phyloP scores from a whole-genome alignment of 2,329 filamentous ascomycete species.

The Cordyceps tenuipes region DNA sequence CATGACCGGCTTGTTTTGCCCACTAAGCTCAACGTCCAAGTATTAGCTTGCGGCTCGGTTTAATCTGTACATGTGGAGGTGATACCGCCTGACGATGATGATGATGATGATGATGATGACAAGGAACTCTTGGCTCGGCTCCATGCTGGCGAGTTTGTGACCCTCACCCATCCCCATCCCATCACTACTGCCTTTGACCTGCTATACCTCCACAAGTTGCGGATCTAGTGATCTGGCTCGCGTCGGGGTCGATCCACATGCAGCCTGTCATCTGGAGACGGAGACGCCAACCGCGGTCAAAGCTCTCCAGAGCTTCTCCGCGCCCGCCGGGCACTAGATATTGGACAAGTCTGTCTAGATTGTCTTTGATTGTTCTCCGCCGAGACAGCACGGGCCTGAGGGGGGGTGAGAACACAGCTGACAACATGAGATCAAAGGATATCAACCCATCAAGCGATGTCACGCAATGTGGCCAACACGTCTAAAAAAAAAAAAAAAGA shows the following conservation, averaged over 20 bases:
- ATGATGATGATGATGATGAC: neutral
- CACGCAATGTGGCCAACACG: too few relatives aligned
- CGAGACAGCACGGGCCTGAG: neutral
- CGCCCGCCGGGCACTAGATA: neutral
- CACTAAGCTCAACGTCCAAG: neutral
- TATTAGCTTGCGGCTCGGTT: neutral
- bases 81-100: neutral
- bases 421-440: too few relatives aligned
- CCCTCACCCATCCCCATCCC: too few relatives aligned
- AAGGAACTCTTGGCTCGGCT: too few relatives aligned
- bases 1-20: neutral
- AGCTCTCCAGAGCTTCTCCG: neutral
- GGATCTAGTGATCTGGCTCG: constrained; percentile 1
- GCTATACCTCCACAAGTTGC: neutral
- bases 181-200: too few relatives aligned
- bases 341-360: too few relatives aligned
- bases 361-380: too few relatives aligned
- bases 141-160: too few relatives aligned
- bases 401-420: neutral
- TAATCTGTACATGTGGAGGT: neutral
- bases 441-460: too few relatives aligned
- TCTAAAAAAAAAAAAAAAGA: too few relatives aligned
- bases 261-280: neutral
- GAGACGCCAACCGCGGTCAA: neutral
- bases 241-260: neutral